phyloP scores from a whole-genome alignment of 2,329 filamentous ascomycete species.

The Fusarium anthophilum region DNA sequence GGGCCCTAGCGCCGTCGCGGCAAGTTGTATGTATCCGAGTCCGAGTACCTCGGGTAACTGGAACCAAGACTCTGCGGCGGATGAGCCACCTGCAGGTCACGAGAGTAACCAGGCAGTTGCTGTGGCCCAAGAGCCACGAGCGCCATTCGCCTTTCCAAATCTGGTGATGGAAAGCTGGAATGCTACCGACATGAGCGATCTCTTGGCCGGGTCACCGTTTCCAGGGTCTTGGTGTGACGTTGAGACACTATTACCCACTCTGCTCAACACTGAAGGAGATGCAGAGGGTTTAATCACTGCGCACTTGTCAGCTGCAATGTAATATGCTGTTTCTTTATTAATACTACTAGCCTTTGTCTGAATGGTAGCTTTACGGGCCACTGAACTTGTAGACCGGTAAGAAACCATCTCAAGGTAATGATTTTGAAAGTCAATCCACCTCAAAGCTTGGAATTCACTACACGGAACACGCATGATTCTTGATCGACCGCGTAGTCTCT shows the following conservation, averaged over 20 bases:
- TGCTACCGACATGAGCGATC: not conserved
- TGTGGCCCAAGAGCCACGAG: not conserved
- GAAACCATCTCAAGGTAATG: rapidly evolving
- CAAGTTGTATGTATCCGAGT: not conserved
- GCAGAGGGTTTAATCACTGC: not conserved
- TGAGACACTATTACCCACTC: not conserved
- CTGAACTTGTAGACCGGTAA: too few relatives aligned
- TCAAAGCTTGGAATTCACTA: not conserved
- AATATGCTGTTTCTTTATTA: not conserved
- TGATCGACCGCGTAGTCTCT: not conserved
- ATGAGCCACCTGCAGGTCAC: not conserved
- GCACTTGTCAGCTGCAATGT: not conserved
- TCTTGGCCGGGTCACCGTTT: not conserved
- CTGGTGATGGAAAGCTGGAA: not conserved
- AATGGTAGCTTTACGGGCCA: not conserved
- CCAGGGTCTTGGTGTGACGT: not conserved
- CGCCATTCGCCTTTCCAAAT: not conserved
- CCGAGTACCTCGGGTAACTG: not conserved
- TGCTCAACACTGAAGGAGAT: not conserved
- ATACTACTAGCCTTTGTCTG: not conserved
- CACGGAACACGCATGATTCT: not conserved
- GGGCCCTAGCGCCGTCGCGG: not conserved
- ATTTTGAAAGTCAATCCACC: too few relatives aligned
- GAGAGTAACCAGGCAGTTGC: not conserved
- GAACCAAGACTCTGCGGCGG: not conserved